Evolutionary conservation across 371 early-diverging fungal species (phyloP).

Genomic region (Mortierella sp.): DNA sequence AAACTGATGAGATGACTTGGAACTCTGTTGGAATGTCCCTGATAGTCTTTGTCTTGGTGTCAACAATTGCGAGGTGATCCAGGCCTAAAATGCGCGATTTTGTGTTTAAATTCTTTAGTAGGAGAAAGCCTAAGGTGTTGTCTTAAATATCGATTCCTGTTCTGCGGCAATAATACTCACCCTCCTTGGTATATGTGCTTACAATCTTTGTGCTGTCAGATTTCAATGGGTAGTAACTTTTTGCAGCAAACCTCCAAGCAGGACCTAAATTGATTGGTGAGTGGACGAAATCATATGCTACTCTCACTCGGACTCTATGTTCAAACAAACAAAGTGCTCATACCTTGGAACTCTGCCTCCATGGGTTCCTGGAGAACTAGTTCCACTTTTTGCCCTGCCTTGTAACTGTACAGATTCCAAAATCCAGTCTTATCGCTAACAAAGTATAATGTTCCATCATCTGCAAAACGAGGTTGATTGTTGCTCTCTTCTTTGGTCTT

Average conservation of each 20-base stretch:
- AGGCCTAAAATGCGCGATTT: slow-evolving; percentile 18
- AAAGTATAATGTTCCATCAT: slow-evolving; percentile 71
- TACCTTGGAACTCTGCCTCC: slow-evolving; percentile 69
- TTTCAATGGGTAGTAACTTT: slow-evolving; percentile 59
- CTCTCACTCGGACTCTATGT: background rate
- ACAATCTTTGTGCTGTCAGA: slow-evolving; percentile 61
- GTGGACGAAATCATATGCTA: background rate
- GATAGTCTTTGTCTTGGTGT: slow-evolving; percentile 61
- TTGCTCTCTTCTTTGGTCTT: slow-evolving; percentile 64
- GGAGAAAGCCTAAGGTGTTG: too few species aligned
- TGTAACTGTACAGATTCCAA: slow-evolving; percentile 76
- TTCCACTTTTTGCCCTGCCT: slow-evolving; percentile 41
- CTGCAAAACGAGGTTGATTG: slow-evolving; percentile 63
- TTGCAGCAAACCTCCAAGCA: slow-evolving; percentile 36
- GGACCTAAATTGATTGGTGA: slow-evolving; percentile 43
- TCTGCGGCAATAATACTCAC: slow-evolving; percentile 6
- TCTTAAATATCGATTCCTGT: too few species aligned
- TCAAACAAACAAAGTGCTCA: background rate
- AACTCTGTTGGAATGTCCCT: slow-evolving; percentile 55
- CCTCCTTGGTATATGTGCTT: slow-evolving; percentile 54
- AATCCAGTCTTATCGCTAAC: slow-evolving; percentile 77
- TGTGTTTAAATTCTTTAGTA: too few species aligned
- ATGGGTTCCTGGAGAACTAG: slow-evolving; percentile 64
- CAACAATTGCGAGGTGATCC: slow-evolving; percentile 62
- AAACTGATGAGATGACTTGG: slow-evolving; percentile 35